Conservation (phyloP, 306 rosid genomes). For the Citrullus amarus region DNA sequence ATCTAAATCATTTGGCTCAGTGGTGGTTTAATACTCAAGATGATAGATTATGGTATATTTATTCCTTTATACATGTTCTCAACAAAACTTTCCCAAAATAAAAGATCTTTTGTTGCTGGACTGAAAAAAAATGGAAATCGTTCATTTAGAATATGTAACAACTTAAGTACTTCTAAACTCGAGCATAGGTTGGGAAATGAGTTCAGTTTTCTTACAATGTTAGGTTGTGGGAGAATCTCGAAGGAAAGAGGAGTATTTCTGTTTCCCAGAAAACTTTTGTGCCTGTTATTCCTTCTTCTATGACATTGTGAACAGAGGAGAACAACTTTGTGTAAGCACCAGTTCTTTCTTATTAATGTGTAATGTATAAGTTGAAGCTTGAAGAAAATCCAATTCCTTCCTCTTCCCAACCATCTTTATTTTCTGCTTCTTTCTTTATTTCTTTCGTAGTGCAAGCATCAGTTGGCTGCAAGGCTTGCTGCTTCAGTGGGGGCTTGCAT, state of each 20-base stretch:
- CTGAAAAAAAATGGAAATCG: not conserved
- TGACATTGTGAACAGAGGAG: slow-evolving; percentile 73
- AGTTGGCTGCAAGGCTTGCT: slow-evolving; percentile 76
- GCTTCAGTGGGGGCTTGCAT: slow-evolving; percentile 51
- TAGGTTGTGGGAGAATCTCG: slow-evolving; percentile 79
- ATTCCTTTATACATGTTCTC: not conserved
- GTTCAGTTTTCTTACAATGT: not conserved
- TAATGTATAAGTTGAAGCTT: not conserved
- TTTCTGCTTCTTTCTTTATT: not conserved
- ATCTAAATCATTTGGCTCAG: not conserved
- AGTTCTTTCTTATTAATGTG: slow-evolving; percentile 7
- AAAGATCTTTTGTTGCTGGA: not conserved
- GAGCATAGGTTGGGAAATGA: not conserved
- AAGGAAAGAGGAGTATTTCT: slow-evolving; percentile 68
- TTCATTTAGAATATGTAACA: not conserved
- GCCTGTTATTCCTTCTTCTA: slow-evolving; percentile 85
- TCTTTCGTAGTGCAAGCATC: slow-evolving; percentile 72
- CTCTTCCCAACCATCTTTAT: slow-evolving; percentile 1
- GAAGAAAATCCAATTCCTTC: not conserved
- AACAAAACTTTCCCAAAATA: not conserved
- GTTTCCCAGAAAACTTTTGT: slow-evolving; percentile 69
- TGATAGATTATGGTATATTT: not conserved
- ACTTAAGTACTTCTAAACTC: not conserved
- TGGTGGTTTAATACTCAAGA: not conserved
- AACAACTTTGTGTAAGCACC: slow-evolving; percentile 75